Evolutionary conservation across 2,329 filamentous ascomycete species (phyloP).

Genomic region (Xylariaceae sp.): DNA sequence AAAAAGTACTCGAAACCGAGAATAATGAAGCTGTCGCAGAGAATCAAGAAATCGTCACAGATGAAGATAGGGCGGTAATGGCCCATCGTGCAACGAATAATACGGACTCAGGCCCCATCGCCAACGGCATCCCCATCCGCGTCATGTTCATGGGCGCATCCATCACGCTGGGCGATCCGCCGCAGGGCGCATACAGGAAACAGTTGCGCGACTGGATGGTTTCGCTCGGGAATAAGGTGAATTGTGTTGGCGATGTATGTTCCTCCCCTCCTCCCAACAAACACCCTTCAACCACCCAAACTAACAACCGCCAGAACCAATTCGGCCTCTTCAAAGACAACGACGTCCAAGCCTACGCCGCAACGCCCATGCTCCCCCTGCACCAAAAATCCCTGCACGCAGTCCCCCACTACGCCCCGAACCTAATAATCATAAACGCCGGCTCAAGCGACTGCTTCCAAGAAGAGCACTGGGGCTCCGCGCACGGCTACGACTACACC

Average conservation of each 20-base stretch:
- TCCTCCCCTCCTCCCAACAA: neutral
- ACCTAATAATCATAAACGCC: constrained; percentile 29
- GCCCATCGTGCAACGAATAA: neutral
- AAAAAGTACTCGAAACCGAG: no score
- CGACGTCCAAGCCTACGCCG: constrained; percentile 28
- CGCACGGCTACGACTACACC: constrained; percentile 24
- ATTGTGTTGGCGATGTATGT: constrained; percentile 22
- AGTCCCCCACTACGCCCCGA: constrained; percentile 25
- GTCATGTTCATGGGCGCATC: constrained; percentile 25
- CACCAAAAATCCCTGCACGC: constrained; percentile 24
- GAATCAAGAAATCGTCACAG: no score
- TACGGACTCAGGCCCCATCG: constrained; percentile 6
- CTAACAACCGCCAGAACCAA: constrained; percentile 11
- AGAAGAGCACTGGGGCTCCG: constrained; percentile 24
- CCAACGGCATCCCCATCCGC: constrained; percentile 19
- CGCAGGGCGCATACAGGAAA: constrained; percentile 20
- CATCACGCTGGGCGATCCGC: constrained; percentile 19
- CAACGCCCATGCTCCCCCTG: constrained; percentile 26
- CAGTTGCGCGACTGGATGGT: constrained; percentile 22
- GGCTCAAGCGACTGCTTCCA: constrained; percentile 31
- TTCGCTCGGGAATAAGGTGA: constrained; percentile 20
- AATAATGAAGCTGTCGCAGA: no score
- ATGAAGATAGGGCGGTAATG: no score
- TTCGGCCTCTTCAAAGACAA: constrained; percentile 29
- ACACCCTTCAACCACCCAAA: no score